Base-by-base conservation (phyloP, 2,329 filamentous ascomycete genomes). In the Talaromyces sp. region DNA sequence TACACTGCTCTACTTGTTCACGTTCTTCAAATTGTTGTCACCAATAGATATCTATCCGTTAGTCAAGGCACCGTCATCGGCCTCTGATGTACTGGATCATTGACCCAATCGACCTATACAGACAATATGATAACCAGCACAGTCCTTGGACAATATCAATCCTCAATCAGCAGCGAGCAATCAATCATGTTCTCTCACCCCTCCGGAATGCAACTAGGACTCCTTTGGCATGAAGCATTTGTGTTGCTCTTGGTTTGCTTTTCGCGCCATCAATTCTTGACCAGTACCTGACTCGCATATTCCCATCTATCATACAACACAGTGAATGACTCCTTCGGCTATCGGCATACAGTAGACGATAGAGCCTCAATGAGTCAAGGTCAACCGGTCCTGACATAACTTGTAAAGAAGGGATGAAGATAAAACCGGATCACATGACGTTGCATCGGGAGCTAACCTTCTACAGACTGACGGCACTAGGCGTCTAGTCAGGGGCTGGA, bases 401-500 rank as follows among this genome's bases (percentile, higher is more conserved):
- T 22, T 22, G 1, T 16, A 39, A 54, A 54, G 50, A 37, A 37
- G 6, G 16, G 31, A 37, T 22, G 39, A 56, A 24, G 33, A 56
- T 56, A 19, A 19, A 48, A 16, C 14, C 8, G 37, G 16, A 33
- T 62, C 60, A 54, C 60, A 31, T 62, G 48, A 54, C 10, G 5
- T 31, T 13, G 5, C 6, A 11, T 19, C 33, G n/a, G n/a, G 6
- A n/a, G 14, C 45, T 54, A 62, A 33, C 47, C 22, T 3, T 43
- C 13, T 54, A 3, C n/a, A 19, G n/a, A 22, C 33, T 56, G 39
- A n/a, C 19, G 50, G 27, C 31, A 35, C 33, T 13, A 54, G 16
- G 10, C n/a, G 31, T 24, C 52, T 52, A 54, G 60, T 62, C 60
- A 62, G 60, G 60, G 60, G 60, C 60, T 62, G 60, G 60, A 22